These are phyloP conservation scores for Bipolaris zeicola DNA, from an alignment of 2,329 filamentous ascomycete genomes.

Conservation along the genomic window DNA sequence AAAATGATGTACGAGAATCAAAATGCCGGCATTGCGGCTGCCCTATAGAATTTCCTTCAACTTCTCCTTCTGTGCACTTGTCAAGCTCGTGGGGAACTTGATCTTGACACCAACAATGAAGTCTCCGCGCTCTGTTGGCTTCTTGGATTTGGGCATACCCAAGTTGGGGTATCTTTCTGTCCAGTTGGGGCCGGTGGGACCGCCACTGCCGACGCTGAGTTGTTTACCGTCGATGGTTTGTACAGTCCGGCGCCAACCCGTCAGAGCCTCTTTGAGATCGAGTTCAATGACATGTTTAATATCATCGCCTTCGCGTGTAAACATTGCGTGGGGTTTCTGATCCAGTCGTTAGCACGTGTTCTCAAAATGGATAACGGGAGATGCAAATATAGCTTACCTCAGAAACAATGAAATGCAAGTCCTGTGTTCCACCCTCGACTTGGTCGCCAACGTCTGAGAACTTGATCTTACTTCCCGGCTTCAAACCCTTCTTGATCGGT, in stretches of 20 bases:
- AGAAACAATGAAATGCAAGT: constrained; percentile 91
- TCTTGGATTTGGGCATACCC: constrained; percentile 97
- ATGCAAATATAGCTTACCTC: constrained; percentile 67
- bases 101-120: constrained; percentile 91
- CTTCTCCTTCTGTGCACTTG: constrained; percentile 76
- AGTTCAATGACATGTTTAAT: constrained; percentile 79
- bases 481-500: constrained; percentile 92
- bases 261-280: constrained; percentile 89
- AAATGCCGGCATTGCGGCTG: neutral
- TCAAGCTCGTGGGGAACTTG: constrained; percentile 83
- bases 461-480: constrained; percentile 98
- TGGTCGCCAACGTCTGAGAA: constrained; percentile 98
- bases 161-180: constrained; percentile 79
- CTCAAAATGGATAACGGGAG: neutral
- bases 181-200: constrained; percentile 84
- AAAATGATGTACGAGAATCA: constrained; percentile 19
- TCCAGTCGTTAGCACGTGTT: constrained; percentile 24
- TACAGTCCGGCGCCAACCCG: constrained; percentile 91
- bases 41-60: constrained; percentile 75
- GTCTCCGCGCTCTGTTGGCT: constrained; percentile 80
- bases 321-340: constrained; percentile 85
- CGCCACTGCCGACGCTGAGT: constrained; percentile 76
- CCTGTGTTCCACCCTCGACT: constrained; percentile 93
- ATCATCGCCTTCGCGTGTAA: constrained; percentile 87
- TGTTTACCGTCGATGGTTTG: constrained; percentile 92